phyloP scores from a whole-genome alignment of 306 rosid genomes.

The Sesbania bispinosa region DNA sequence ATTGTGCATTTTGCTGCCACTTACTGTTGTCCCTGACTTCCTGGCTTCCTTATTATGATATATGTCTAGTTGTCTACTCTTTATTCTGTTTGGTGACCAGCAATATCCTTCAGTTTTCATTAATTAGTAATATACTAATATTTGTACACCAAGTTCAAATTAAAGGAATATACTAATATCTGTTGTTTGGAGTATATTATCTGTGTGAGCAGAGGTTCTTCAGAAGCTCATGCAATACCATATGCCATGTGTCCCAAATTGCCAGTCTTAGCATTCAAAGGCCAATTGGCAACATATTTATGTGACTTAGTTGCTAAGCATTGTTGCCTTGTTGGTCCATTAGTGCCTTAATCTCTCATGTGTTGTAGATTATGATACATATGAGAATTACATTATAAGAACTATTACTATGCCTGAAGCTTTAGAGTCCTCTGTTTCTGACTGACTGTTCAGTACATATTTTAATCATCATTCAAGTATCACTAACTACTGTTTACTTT shows the following conservation, averaged over 20 bases:
- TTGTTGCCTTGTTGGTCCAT: neutral
- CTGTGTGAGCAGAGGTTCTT: neutral
- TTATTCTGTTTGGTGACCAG: neutral
- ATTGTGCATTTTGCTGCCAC: slow-evolving; percentile 23
- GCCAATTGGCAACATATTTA: neutral
- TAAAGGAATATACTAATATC: neutral
- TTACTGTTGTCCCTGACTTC: slow-evolving; percentile 10
- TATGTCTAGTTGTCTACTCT: neutral
- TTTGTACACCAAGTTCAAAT: too few species aligned
- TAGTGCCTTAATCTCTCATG: neutral
- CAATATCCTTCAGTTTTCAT: slow-evolving; percentile 11
- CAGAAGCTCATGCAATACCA: neutral
- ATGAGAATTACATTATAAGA: neutral
- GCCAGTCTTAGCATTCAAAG: neutral
- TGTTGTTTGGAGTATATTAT: neutral
- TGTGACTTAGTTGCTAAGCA: neutral
- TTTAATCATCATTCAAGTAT: neutral
- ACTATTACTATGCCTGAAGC: neutral
- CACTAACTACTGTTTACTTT: neutral
- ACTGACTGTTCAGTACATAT: neutral
- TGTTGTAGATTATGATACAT: neutral
- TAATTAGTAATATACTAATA: neutral
- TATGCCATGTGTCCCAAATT: neutral
- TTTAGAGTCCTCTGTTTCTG: neutral
- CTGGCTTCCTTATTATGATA: neutral